Conservation (phyloP, 2,329 filamentous ascomycete species). For the Tolypocladium guangdongense region DNA sequence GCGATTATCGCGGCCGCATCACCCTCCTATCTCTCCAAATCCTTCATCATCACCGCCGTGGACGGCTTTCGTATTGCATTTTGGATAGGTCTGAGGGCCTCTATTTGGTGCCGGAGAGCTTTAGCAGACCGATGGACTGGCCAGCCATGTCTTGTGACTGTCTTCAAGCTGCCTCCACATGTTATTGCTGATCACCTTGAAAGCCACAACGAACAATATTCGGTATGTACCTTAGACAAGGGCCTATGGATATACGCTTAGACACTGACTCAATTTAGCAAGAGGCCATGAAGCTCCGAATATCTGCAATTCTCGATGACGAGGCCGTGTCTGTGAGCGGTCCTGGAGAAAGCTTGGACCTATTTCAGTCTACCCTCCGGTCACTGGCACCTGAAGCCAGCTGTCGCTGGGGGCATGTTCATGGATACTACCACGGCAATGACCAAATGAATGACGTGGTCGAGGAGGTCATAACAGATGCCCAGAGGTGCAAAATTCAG, state of each 20-base stretch:
- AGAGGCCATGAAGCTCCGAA: neutral
- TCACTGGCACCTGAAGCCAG: neutral
- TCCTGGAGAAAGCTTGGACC: neutral
- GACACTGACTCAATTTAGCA: neutral
- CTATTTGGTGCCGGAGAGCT: neutral
- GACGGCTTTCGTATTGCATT: constrained; percentile 4
- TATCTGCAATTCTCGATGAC: constrained; percentile 1
- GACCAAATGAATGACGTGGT: neutral
- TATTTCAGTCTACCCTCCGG: too few species aligned
- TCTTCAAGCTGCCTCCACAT: neutral
- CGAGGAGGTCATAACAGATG: neutral
- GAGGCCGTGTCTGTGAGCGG: constrained; percentile 1
- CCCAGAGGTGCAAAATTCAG: too few species aligned
- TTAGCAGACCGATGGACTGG: neutral
- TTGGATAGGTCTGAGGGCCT: constrained; percentile 3
- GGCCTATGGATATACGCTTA: neutral
- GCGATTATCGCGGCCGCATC: constrained; percentile 3
- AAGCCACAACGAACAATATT: neutral
- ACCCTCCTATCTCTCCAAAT: constrained; percentile 1
- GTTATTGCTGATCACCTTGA: neutral
- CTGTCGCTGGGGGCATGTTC: constrained; percentile 4
- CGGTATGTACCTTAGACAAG: too few species aligned
- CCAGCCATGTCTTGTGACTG: neutral
- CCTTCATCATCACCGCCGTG: constrained; percentile 1
- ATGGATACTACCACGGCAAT: constrained; percentile 4